Conservation (phyloP, 257 asterid genomes). For the Linderniella brevidens region DNA sequence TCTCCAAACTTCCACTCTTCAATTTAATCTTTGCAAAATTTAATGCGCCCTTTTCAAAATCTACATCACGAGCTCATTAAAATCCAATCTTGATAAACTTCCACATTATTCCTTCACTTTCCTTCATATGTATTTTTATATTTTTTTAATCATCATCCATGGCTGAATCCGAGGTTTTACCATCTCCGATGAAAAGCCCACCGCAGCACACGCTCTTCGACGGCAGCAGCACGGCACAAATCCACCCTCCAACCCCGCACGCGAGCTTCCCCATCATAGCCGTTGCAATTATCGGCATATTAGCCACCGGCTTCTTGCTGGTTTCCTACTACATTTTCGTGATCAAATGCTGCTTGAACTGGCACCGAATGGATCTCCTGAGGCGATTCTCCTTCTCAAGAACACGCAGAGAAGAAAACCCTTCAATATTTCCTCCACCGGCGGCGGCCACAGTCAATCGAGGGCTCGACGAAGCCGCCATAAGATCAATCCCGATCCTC, state of each 20-base stretch:
- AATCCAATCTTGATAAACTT: too few relatives aligned
- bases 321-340: conserved; percentile 56
- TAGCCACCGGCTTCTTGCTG: conserved; percentile 45
- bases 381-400: conserved; percentile 28
- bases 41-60: too few relatives aligned
- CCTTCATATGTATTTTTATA: too few relatives aligned
- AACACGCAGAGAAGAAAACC: conserved; percentile 18
- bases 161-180: not conserved
- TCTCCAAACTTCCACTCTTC: too few relatives aligned
- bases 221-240: conserved; percentile 1
- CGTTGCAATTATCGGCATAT: conserved; percentile 44
- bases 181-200: conserved; percentile 13
- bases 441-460: conserved; percentile 20
- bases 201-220: conserved; percentile 10
- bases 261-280: conserved; percentile 47
- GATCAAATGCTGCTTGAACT: conserved; percentile 52
- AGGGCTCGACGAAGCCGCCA: conserved; percentile 37
- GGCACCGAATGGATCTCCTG: conserved; percentile 42
- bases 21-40: too few relatives aligned
- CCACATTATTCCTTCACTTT: too few relatives aligned
- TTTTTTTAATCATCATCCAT: too few relatives aligned
- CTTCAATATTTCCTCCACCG: conserved; percentile 16
- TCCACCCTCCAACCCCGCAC: conserved; percentile 18
- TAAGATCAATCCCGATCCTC: conserved; percentile 36
- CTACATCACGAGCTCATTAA: too few relatives aligned